These are phyloP conservation scores for Boletus pseudo-olivaceus DNA, from an alignment of 768 basidiomycete genomes.

Conservation along the genomic window DNA sequence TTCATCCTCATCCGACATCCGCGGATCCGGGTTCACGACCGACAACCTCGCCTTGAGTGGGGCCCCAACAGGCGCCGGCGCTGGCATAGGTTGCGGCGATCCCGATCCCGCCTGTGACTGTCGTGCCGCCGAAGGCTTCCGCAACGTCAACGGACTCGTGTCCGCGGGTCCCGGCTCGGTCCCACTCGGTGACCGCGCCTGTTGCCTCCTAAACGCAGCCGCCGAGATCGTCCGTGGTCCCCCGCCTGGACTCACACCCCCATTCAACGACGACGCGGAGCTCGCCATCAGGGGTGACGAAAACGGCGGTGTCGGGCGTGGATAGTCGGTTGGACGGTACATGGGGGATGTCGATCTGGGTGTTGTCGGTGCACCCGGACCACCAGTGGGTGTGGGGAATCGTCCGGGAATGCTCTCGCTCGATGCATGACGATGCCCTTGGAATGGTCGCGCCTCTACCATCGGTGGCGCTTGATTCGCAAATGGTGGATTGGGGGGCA, in stretches of 20 bases:
- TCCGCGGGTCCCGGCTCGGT: constrained; percentile 34
- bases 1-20: constrained; percentile 35
- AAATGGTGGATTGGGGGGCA: constrained; percentile 41
- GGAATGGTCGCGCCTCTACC: constrained; percentile 6
- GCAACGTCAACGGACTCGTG: constrained; percentile 44
- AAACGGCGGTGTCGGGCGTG: constrained; percentile 34
- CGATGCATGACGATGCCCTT: background rate
- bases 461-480: constrained; percentile 25
- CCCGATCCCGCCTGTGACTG: background rate
- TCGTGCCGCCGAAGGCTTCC: constrained; percentile 42
- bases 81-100: constrained; percentile 29
- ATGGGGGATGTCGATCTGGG: constrained; percentile 1
- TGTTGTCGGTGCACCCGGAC: background rate
- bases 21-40: constrained; percentile 29
- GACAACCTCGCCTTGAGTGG: constrained; percentile 20
- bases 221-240: constrained; percentile 70
- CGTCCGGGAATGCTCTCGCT: constrained; percentile 6
- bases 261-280: constrained; percentile 35
- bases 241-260: constrained; percentile 27
- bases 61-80: background rate
- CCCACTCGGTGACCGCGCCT: constrained; percentile 31
- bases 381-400: constrained; percentile 7
- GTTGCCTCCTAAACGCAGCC: constrained; percentile 66
- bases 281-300: constrained; percentile 28
- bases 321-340: constrained; percentile 42